Percentiles rank a stretch among this genome's conserved stretches.
Conservation (phyloP, 2,329 filamentous ascomycete species). For the Penicillium sp. region DNA sequence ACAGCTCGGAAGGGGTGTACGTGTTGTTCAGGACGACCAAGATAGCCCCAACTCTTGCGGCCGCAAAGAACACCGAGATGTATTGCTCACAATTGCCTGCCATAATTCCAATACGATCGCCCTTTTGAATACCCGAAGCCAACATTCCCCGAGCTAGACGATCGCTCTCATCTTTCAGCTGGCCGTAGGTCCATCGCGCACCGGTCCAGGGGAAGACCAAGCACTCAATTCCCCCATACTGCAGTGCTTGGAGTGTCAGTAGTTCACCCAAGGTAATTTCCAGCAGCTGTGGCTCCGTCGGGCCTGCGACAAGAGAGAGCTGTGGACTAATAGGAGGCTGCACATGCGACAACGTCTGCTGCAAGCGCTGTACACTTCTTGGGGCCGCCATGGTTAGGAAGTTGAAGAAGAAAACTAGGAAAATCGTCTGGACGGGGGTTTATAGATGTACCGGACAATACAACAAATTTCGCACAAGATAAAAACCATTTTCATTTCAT, state of each 20-base stretch:
- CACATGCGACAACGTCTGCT: constrained; percentile 32
- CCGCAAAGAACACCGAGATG: constrained; percentile 69
- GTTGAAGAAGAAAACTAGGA: background rate
- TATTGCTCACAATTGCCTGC: constrained; percentile 60
- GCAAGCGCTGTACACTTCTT: constrained; percentile 29
- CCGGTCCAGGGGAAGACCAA: constrained; percentile 74
- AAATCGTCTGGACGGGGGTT: constrained; percentile 4
- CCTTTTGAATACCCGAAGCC: constrained; percentile 63
- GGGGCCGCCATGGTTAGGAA: constrained; percentile 23
- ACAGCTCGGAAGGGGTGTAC: constrained; percentile 70
- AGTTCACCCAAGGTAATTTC: constrained; percentile 71
- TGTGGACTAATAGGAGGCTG: constrained; percentile 16
- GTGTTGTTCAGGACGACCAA: constrained; percentile 80
- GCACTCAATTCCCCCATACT: constrained; percentile 65
- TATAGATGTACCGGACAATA: constrained; percentile 14
- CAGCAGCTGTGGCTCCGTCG: constrained; percentile 65
- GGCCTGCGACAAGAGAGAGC: constrained; percentile 64
- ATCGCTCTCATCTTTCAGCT: constrained; percentile 62
- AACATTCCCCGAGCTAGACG: constrained; percentile 64
- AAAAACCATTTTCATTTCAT: background rate
- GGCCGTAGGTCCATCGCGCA: constrained; percentile 68
- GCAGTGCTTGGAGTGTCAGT: constrained; percentile 66
- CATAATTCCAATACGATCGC: constrained; percentile 73
- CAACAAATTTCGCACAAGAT: constrained; percentile 4
- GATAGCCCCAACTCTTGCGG: constrained; percentile 63